Evolutionary conservation across 2,329 filamentous ascomycete species (phyloP), one percentile per base, ranked within the genome.

Genomic region (Alternaria metachromatica): DNA sequence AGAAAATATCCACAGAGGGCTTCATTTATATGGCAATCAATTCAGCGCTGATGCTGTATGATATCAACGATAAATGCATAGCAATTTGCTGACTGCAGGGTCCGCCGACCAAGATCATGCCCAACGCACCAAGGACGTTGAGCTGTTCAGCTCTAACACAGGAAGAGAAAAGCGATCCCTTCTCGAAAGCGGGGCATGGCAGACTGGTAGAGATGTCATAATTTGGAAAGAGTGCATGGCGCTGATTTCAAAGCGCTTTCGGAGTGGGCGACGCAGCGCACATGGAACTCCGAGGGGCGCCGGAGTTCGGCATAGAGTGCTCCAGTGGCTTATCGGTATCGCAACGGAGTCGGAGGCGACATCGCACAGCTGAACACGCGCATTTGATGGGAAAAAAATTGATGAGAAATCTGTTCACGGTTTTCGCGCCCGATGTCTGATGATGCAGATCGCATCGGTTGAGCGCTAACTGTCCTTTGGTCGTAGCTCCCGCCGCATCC

Each of bases 111-210:
- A 8, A 41, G 37, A 41, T 41, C 15, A 9, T 41, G 37, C 37
- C 37, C 37, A 41, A 41, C n/a, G 10, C 11, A 9, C 37, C 30
- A 60, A n/a, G 10, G 43, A 13, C 8, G 18, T 10, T 21, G 21
- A 12, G 45, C 20, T 18, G 13, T 30, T 26, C 12, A 41, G 13
- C 18, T 50, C 25, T 44, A 56, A 30, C 33, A 41, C 55, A 30
- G 26, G 33, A 62, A 43, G 9, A 59, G 55, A 21, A 18, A 54
- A 43, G 12, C 28, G 9, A 28, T 62, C 43, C 48, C 12, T 41
- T n/a, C 25, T 44, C 45, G n/a, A 21, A 50, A 46, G 59, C 59
- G 59, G 59, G 59, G 60, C 15, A 20, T 10, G 9, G n/a, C 8
- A 37, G 9, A 21, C n/a, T 58, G 15, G 23, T 10, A 28, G 4